Evolutionary conservation across 2,329 filamentous ascomycete species (phyloP).

Genomic region (Pseudogymnoascus sp.): DNA sequence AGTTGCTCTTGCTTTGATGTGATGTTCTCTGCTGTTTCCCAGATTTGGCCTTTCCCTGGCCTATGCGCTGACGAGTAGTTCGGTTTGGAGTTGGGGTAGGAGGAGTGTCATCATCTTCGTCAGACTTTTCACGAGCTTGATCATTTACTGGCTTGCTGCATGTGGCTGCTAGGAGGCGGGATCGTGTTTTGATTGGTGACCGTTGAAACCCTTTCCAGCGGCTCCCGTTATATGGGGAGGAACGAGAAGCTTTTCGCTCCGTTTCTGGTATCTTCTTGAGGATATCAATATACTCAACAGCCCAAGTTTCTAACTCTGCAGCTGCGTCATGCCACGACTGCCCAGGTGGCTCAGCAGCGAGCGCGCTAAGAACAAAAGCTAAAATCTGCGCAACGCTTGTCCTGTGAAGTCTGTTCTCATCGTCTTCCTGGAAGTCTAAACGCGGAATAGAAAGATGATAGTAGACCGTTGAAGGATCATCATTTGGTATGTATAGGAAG

Average conservation of each 20-base stretch:
- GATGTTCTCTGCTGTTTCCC: neutral
- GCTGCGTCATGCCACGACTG: conserved; percentile 28
- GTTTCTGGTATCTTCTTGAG: conserved; percentile 9
- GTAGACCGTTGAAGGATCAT: conserved; percentile 9
- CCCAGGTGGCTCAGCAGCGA: conserved; percentile 24
- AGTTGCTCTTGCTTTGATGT: neutral
- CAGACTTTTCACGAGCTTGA: neutral
- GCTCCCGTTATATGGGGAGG: neutral
- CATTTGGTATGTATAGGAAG: conserved; percentile 11
- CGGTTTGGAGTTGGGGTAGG: conserved; percentile 4
- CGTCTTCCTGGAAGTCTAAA: conserved; percentile 6
- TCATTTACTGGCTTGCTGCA: neutral
- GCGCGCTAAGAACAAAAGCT: conserved; percentile 25
- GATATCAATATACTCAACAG: conserved; percentile 11
- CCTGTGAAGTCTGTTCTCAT: conserved; percentile 9
- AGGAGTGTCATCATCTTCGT: conserved; percentile 4
- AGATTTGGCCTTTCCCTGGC: neutral
- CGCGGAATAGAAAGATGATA: conserved; percentile 11
- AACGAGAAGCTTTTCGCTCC: neutral
- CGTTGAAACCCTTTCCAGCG: conserved; percentile 11
- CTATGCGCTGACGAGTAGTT: neutral
- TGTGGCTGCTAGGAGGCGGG: neutral
- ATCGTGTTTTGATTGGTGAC: conserved; percentile 13
- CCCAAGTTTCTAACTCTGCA: conserved; percentile 6
- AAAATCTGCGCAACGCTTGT: conserved; percentile 10